phyloP scores from a whole-genome alignment of 75 land plant genomes.

The Adiantum capillusveneris region DNA sequence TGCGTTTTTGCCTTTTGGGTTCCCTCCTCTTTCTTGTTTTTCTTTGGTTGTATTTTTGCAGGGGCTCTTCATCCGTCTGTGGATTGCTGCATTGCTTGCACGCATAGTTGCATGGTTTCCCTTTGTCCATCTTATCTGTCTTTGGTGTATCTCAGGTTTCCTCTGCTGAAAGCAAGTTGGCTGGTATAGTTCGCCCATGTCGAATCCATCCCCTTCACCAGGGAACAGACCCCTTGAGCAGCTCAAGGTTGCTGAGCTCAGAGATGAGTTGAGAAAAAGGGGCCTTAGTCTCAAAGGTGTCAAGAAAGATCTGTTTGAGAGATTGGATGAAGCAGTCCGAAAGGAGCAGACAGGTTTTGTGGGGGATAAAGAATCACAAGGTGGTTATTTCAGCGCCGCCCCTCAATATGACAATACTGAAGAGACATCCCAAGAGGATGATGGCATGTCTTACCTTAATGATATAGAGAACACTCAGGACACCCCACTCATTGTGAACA shows the following conservation, averaged over 20 bases:
- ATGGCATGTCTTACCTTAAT: neutral
- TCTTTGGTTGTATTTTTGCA: too few species aligned
- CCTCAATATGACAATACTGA: neutral
- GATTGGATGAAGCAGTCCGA: slow-evolving; percentile 64
- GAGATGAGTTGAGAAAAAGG: slow-evolving; percentile 78
- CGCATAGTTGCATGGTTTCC: too few species aligned
- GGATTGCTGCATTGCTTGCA: too few species aligned
- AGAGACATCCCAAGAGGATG: neutral
- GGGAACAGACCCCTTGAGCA: slow-evolving; percentile 70
- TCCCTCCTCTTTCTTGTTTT: too few species aligned
- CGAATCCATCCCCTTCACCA: slow-evolving; percentile 42
- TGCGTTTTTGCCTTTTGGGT: too few species aligned
- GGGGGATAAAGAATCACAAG: neutral
- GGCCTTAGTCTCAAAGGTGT: slow-evolving; percentile 56
- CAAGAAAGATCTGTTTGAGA: slow-evolving; percentile 74
- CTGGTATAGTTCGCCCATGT: slow-evolving; percentile 22
- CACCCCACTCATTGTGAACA: too few species aligned
- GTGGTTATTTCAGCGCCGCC: neutral
- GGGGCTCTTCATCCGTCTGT: too few species aligned
- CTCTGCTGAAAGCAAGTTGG: too few species aligned
- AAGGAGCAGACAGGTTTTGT: neutral
- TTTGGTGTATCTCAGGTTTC: too few species aligned
- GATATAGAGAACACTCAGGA: too few species aligned
- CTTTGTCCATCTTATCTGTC: too few species aligned
- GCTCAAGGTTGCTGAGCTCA: slow-evolving; percentile 89